Evolutionary conservation across 768 basidiomycete species (phyloP), one percentile per base, ranked within the genome.

Genomic region (Leccinum longicurvipes): DNA sequence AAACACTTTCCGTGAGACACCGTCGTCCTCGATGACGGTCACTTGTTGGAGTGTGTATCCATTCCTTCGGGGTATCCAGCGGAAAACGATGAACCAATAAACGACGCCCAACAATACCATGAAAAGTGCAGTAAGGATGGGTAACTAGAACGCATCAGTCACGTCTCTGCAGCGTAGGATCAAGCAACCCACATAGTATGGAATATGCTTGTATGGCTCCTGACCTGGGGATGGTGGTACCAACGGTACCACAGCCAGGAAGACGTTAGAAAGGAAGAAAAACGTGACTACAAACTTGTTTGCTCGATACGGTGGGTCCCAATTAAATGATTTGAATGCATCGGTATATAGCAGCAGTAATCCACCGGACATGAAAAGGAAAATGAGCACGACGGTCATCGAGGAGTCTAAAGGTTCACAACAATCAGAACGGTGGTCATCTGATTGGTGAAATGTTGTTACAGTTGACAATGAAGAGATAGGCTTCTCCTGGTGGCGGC

Each of bases 401-500:
- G 84, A 82, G 2, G 77, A 76, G 17, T 82, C 86, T 88, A 31
- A 9, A 3, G 32, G 32, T 14, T 23, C 24, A 32, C 11, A 34
- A 32, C 11, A 34, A 25, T 55, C 19, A 56, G 50, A 14, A 15
- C 27, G 21, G 19, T 4, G 21, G 3, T 28, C 39, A 8, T 28
- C 27, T 28, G 47, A 19, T 53, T 34, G 25, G 28, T 23, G 19
- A 50, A 11, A 17, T 21, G 67, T 17, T 21, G 67, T 58, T 50
- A 86, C 87, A 65, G 62, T 82, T 86, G 54, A 87, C 76, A 61
- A 84, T 76, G 69, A 91, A 89, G 28, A 83, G 75, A 63, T 88
- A 91, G 0, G 86, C 86, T 60, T 91, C 89, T 3, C 90, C 88
- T 0, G 86, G 79, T 0, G 89, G 89, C 0, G 84, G 76, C 1